These are phyloP conservation scores for Nidularia pulvinata DNA, from an alignment of 768 basidiomycete genomes.

Conservation along the genomic window DNA sequence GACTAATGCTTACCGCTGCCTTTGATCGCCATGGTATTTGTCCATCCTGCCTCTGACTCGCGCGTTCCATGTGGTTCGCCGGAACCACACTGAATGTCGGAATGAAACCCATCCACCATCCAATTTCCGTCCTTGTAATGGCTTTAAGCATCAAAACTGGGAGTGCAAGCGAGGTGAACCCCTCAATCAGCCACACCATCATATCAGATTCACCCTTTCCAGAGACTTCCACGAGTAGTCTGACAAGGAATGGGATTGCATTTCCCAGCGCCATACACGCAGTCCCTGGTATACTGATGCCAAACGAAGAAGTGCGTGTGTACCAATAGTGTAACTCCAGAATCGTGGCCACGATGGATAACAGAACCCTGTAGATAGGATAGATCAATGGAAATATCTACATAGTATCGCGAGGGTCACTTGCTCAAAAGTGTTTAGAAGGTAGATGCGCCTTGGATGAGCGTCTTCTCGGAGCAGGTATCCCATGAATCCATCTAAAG, in stretches of 20 bases:
- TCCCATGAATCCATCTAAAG: slow-evolving; percentile 26
- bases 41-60: slow-evolving; percentile 18
- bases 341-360: no score
- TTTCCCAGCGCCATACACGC: slow-evolving; percentile 11
- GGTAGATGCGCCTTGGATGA: slow-evolving; percentile 21
- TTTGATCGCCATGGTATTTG: not conserved
- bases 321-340: slow-evolving; percentile 27
- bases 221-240: not conserved
- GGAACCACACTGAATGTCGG: slow-evolving; percentile 13
- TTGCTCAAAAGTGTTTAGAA: slow-evolving; percentile 9
- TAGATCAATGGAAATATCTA: not conserved
- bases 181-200: not conserved
- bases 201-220: not conserved
- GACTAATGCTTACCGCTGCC: not conserved
- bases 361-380: not conserved
- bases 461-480: slow-evolving; percentile 20
- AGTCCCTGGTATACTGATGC: slow-evolving; percentile 22
- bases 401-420: not conserved
- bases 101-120: slow-evolving; percentile 11
- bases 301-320: slow-evolving; percentile 25
- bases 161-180: slow-evolving; percentile 2
- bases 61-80: slow-evolving; percentile 24
- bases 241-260: slow-evolving; percentile 3
- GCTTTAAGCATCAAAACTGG: slow-evolving; percentile 22
- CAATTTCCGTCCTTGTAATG: slow-evolving; percentile 16